Conservation (phyloP, 129 eudicot species). For the Logfia minima region DNA sequence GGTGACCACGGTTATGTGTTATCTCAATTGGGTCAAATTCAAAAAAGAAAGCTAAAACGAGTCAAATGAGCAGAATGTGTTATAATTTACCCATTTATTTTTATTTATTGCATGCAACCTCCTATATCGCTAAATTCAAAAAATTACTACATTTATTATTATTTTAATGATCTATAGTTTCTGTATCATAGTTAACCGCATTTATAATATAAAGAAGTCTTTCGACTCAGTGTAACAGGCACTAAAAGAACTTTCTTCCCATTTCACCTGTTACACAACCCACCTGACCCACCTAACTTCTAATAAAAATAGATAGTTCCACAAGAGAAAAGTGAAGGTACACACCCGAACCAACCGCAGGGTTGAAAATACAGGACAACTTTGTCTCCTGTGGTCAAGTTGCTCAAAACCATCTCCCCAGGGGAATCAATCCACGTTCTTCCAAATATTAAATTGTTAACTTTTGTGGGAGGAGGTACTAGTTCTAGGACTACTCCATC, state of each 20-base stretch:
- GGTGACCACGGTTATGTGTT: neutral
- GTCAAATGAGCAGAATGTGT: neutral
- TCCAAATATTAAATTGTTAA: constrained; percentile 87
- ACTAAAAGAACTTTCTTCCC: neutral
- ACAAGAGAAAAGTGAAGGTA: neutral
- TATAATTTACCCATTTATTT: neutral
- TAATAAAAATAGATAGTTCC: neutral
- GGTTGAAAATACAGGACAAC: constrained; percentile 90
- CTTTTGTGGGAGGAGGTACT: constrained; percentile 94
- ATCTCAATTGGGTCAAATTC: neutral
- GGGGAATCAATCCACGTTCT: constrained; percentile 99
- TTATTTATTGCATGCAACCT: neutral
- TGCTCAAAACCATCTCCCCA: constrained; percentile 90
- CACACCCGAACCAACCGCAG: constrained; percentile 97
- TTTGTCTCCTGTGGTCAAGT: constrained; percentile 91
- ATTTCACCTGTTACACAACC: neutral
- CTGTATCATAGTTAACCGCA: no score
- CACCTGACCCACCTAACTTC: neutral
- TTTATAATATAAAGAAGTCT: neutral
- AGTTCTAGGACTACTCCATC: constrained; percentile 74
- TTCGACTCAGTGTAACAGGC: neutral
- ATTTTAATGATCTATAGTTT: no score
- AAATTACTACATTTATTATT: no score
- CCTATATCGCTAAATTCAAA: neutral
- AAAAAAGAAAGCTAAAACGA: neutral